phyloP scores from a whole-genome alignment of 2,329 filamentous ascomycete species.

The Sphaceloma murrayae region DNA sequence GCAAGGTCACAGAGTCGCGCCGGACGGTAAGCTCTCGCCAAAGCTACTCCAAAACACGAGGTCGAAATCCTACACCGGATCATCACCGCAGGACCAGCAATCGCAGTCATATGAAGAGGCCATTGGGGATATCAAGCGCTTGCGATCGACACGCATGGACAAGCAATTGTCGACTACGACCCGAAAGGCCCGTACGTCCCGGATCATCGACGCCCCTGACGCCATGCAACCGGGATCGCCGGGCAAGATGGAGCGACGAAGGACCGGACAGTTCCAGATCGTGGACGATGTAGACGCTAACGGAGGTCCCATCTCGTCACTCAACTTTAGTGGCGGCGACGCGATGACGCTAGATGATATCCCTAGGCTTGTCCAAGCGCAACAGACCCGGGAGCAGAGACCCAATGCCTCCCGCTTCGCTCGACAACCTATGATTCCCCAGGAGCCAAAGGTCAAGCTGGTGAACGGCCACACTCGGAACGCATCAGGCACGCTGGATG shows the following conservation, averaged over 20 bases:
- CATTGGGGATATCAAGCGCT: slow-evolving; percentile 82
- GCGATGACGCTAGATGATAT: slow-evolving; percentile 93
- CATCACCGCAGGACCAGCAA: slow-evolving; percentile 43
- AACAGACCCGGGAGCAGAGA: slow-evolving; percentile 85
- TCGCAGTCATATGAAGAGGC: slow-evolving; percentile 86
- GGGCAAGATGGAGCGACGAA: slow-evolving; percentile 41
- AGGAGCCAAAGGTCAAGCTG: slow-evolving; percentile 58
- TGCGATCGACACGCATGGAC: slow-evolving; percentile 88
- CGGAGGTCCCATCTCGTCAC: slow-evolving; percentile 57
- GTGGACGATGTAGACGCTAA: slow-evolving; percentile 66
- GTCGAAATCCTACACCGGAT: slow-evolving; percentile 64
- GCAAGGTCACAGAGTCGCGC: slow-evolving; percentile 50
- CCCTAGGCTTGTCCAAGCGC: slow-evolving; percentile 85
- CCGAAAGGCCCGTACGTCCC: slow-evolving; percentile 78
- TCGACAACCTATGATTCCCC: slow-evolving; percentile 57
- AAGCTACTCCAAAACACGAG: slow-evolving; percentile 52
- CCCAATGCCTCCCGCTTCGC: slow-evolving; percentile 70
- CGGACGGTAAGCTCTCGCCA: slow-evolving; percentile 36
- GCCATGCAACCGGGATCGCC: slow-evolving; percentile 63
- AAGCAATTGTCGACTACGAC: slow-evolving; percentile 90
- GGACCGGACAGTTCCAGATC: slow-evolving; percentile 56
- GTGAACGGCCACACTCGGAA: slow-evolving; percentile 60
- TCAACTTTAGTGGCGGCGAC: slow-evolving; percentile 83
- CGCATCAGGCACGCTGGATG: slow-evolving; percentile 49
- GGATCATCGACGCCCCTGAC: slow-evolving; percentile 83